Evolutionary conservation across 2,329 filamentous ascomycete genomes (phyloP).

Genomic region (Fonsecaea nubica): DNA sequence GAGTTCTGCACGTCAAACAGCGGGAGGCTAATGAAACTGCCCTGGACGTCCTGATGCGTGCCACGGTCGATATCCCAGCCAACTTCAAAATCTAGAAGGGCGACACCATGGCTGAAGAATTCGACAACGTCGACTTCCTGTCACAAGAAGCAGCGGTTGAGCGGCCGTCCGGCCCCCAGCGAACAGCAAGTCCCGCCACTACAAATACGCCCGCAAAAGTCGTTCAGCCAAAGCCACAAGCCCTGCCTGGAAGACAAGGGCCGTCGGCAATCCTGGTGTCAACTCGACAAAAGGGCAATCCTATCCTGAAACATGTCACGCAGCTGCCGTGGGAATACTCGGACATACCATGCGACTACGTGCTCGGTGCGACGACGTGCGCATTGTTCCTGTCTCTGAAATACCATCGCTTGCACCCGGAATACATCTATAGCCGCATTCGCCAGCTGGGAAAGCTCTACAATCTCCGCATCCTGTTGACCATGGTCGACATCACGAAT

Average conservation of each 20-base stretch:
- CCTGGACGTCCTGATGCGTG: not conserved
- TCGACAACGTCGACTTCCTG: constrained; percentile 55
- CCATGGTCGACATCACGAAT: constrained; percentile 93
- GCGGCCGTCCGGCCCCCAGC: constrained; percentile 47
- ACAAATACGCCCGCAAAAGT: constrained; percentile 58
- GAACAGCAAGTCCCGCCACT: constrained; percentile 41
- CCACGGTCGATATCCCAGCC: not conserved
- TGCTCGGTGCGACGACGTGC: constrained; percentile 84
- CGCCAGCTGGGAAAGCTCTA: constrained; percentile 83
- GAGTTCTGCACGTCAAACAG: not conserved
- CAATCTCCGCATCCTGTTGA: constrained; percentile 81
- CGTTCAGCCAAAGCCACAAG: constrained; percentile 87
- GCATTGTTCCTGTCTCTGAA: constrained; percentile 93
- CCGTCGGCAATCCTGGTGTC: constrained; percentile 88
- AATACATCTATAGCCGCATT: constrained; percentile 96
- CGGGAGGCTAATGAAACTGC: not conserved
- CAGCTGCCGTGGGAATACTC: constrained; percentile 94
- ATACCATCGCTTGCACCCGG: constrained; percentile 94
- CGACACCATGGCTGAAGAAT: constrained; percentile 54
- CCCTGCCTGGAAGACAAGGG: constrained; percentile 69
- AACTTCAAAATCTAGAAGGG: not conserved
- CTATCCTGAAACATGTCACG: constrained; percentile 81
- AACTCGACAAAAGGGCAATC: constrained; percentile 91
- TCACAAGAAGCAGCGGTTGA: constrained; percentile 50
- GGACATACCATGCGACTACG: constrained; percentile 94